phyloP scores from a whole-genome alignment of 2,329 filamentous ascomycete genomes.

The Endocalyx cinctus region DNA sequence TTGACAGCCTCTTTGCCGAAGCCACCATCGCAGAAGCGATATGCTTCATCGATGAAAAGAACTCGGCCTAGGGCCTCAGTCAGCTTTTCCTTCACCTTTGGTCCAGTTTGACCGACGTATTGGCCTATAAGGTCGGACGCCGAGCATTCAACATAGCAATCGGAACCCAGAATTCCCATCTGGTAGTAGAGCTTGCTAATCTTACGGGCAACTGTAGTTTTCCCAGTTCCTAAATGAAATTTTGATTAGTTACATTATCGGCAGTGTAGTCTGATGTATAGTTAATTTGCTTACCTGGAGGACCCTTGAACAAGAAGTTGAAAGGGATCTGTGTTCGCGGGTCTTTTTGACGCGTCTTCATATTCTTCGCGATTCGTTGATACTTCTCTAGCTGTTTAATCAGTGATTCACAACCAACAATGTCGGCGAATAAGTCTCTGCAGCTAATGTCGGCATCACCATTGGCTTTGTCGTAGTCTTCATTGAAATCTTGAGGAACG shows the following conservation, averaged over 20 bases:
- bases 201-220: constrained; percentile 66
- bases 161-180: constrained; percentile 59
- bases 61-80: constrained; percentile 6
- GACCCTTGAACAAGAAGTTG: constrained; percentile 64
- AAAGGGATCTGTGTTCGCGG: constrained; percentile 57
- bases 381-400: constrained; percentile 50
- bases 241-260: too few relatives aligned
- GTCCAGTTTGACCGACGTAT: constrained; percentile 47
- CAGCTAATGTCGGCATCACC: too few relatives aligned
- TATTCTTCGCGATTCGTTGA: constrained; percentile 45
- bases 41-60: constrained; percentile 47
- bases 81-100: constrained; percentile 7
- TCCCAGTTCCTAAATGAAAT: constrained; percentile 73
- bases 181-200: constrained; percentile 73
- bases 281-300: too few relatives aligned
- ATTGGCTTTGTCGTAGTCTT: constrained; percentile 48
- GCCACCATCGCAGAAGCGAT: constrained; percentile 52
- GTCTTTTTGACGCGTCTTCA: constrained; percentile 49
- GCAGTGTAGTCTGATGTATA: too few relatives aligned
- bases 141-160: constrained; percentile 60
- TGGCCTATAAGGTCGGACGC: constrained; percentile 63
- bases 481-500: constrained; percentile 45
- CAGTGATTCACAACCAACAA: constrained; percentile 53
- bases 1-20: constrained; percentile 56
- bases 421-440: constrained; percentile 41